Percentiles rank a stretch among this genome's conserved stretches.
phyloP scores from a whole-genome alignment of 768 basidiomycete genomes.

The Lentinus brumalis region DNA sequence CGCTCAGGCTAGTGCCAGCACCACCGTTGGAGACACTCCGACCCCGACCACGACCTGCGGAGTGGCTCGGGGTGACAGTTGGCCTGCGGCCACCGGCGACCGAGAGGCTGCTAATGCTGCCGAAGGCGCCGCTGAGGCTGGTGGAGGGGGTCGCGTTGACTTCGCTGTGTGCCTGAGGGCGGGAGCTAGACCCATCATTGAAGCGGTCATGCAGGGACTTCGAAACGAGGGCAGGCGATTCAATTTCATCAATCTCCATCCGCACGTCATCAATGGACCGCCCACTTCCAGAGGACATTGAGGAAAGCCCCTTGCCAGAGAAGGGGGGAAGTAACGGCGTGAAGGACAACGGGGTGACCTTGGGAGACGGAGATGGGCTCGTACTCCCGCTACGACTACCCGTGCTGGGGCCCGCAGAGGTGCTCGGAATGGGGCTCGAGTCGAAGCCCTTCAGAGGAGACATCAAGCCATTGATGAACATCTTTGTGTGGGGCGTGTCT shows the following conservation, averaged over 20 bases:
- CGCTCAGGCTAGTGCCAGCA: background rate
- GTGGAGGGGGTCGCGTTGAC: background rate
- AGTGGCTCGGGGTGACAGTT: background rate
- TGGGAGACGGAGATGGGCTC: slow-evolving; percentile 3
- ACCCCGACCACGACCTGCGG: background rate
- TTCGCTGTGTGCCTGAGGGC: background rate
- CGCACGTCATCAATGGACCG: background rate
- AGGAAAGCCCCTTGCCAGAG: background rate
- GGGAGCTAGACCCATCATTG: background rate
- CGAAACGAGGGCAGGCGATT: background rate
- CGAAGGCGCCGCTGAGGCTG: background rate
- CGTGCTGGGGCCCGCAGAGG: slow-evolving; percentile 1
- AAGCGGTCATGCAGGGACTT: background rate
- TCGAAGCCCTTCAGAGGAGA: background rate
- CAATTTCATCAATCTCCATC: background rate
- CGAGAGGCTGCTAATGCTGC: background rate
- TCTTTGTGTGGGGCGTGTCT: slow-evolving; percentile 1
- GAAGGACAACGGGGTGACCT: background rate
- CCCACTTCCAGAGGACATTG: background rate
- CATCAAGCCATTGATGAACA: slow-evolving; percentile 2
- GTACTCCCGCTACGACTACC: slow-evolving; percentile 3
- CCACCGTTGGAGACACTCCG: background rate
- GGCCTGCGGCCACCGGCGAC: background rate
- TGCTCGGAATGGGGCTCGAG: slow-evolving; percentile 2
- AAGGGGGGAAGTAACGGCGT: background rate